Base-by-base conservation (phyloP, 768 basidiomycete genomes). In the Rhodotorula kratochvilovae region DNA sequence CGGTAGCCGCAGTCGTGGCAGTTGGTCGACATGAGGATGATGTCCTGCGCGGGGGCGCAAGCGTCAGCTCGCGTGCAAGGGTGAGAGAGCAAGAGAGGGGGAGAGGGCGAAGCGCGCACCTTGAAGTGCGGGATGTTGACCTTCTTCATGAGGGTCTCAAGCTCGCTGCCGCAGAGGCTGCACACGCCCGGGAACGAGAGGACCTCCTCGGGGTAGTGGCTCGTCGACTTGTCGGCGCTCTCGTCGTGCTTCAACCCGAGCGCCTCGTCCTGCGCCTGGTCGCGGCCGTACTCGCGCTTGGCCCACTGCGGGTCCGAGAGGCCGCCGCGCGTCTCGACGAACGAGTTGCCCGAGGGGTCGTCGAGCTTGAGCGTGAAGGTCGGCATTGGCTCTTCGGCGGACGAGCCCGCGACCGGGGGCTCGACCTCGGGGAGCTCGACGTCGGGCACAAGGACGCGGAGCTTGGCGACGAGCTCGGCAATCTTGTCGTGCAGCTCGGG, bases 91-190 rank as follows among this genome's bases (percentile, higher is more conserved):
- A n/a, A 25, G 39, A 63, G 45, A 50, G 25, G 12, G 21, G 45
- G 15, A 50, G 48, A 48, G 46, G 23, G n/a, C n/a, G n/a, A 48
- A 25, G 35, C 42, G 71, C 83, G 61, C 61, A 88, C 93, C 85
- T 99, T 92, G 85, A 99, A 98, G 81, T 99, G 92, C 0, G 96
- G 96, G 75, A 99, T 96, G 71, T 86, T 87, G 75, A 98, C 89
- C 79, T 90, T 91, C 85, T 98, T 95, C 91, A 99, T 96, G 75
- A 87, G 83, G 1, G 96, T 99, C 77, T 92, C 85, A 33, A 91
- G 83, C 15, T 85, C 82, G 76, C 88, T 88, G 5, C 89, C 89
- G 80, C 96, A 99, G 73, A 90, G 90, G 19, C 91, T 90, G 80
- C 96, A 99, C 23, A 85, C 81, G 2, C 92, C 92, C 0, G 87